Conservation (phyloP, 441 rosid species). For the Arabidopsis lyrata region DNA sequence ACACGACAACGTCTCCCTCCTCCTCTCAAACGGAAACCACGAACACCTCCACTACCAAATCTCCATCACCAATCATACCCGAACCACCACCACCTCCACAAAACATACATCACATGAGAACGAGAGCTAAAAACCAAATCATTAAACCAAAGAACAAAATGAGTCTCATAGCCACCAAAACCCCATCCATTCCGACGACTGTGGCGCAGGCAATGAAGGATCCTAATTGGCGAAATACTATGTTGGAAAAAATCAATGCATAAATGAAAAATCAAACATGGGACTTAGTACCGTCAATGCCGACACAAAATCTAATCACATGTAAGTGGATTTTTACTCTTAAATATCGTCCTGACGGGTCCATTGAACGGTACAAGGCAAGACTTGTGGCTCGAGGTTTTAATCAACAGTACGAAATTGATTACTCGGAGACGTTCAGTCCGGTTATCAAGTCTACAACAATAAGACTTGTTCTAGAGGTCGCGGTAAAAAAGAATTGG, state of each 20-base stretch:
- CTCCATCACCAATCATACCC: no score
- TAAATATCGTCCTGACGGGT: background rate
- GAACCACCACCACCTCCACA: background rate
- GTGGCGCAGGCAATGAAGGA: background rate
- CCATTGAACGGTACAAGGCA: background rate
- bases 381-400: no score
- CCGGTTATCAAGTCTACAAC: no score
- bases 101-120: background rate
- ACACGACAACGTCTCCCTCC: no score
- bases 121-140: background rate
- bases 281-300: background rate
- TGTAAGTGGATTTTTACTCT: background rate
- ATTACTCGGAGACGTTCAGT: no score
- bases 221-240: background rate
- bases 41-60: no score
- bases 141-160: background rate
- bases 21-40: no score
- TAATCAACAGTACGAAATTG: no score
- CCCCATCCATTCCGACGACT: no score
- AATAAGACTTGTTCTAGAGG: no score
- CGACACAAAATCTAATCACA: background rate
- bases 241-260: background rate
- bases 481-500: no score
- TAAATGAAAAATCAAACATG: background rate
- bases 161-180: background rate